Evolutionary conservation across 116 monocot genomes (phyloP), one percentile per base, ranked within the genome.

Genomic region (Zostera marina): DNA sequence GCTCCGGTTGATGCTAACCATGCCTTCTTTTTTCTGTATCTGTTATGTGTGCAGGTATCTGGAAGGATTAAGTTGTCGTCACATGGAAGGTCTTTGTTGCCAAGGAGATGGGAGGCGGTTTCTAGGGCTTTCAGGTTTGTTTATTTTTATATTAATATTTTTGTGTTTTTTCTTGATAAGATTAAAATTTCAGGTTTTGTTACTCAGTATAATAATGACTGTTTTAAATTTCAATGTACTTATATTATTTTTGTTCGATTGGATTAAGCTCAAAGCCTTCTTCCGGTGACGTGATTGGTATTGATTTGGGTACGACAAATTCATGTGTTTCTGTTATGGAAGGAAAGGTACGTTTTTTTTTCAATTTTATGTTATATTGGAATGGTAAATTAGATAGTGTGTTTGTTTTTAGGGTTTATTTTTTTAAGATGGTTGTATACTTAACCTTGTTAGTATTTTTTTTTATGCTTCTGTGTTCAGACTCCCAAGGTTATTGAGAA

Each of bases 401-500:
- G 32, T 5, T 32, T 32, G 5, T 32, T 32, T 32, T 32, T 32
- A 32, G 32, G 32, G 32, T 32, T 32, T 5, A 32, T 1, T 3
- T 32, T 5, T 1, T 32, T 32, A 32, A 1, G 32, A 46, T 10
- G 45, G 13, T 46, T 46, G 12, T 46, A n/a, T 11, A 3, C n/a
- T 11, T 46, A 46, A 13, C n/a, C n/a, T 11, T 13, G 3, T 46
- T 7, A 46, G 13, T 46, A 13, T 12, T 48, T 48, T 48, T 12
- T 15, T 5, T 48, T 9, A 14, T 9, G 9, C 58, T 11, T 60
- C 39, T 22, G 32, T 16, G 45, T 58, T 21, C 62, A 75, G 74
- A 65, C 63, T 44, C 42, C 74, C 0, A 75, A 69, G 26, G 74
- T 75, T 11, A 75, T 75, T 22, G 74, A 75, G 60, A 75, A 75